Evolutionary conservation across 257 asterid species (phyloP).

Genomic region (Osmanthus fragrans): DNA sequence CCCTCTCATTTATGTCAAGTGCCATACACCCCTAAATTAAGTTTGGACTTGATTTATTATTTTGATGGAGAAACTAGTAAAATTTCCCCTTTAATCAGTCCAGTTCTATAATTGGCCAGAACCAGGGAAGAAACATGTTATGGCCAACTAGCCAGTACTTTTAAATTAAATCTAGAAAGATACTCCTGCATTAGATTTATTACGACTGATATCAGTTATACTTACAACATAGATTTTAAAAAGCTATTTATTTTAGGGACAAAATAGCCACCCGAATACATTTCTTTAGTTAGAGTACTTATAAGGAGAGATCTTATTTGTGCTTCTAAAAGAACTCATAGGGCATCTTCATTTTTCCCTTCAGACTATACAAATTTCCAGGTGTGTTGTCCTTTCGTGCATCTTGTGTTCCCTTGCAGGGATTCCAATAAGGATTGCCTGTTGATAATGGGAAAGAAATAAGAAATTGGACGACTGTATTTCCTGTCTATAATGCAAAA

Average conservation of each 20-base stretch:
- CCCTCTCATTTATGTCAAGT: too few relatives aligned
- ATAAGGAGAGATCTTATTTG: background rate
- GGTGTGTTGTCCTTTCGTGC: background rate
- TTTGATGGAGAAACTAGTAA: background rate
- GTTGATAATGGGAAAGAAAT: background rate
- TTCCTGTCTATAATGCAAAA: background rate
- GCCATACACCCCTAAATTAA: background rate
- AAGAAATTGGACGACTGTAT: background rate
- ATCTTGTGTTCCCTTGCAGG: background rate
- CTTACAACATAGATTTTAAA: background rate
- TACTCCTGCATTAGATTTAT: background rate
- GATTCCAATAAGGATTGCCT: background rate
- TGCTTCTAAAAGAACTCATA: background rate
- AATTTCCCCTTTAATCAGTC: background rate
- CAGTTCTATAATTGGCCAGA: background rate
- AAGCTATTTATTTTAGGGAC: background rate
- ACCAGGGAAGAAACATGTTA: background rate
- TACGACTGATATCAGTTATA: background rate
- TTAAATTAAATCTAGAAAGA: background rate
- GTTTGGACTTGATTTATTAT: background rate
- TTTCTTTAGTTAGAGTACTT: background rate
- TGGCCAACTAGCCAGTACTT: background rate
- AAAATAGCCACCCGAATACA: background rate
- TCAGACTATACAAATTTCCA: background rate
- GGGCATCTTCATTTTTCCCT: background rate